Base-by-base conservation (phyloP, 371 early-diverging fungal genomes). In the Apophysomyces ossiformis region DNA sequence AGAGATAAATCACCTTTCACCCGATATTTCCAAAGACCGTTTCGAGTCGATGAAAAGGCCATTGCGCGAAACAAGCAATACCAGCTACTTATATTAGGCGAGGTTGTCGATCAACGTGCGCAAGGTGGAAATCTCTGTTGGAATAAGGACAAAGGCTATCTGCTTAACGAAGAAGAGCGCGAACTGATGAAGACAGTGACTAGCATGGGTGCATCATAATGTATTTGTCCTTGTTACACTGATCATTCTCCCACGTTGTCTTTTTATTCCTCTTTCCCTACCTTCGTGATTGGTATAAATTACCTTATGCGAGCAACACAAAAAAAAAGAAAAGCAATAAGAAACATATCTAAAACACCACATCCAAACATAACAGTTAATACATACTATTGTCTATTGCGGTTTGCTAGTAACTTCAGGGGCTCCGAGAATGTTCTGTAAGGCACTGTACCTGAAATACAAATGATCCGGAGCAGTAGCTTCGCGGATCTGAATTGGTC, bases 61-160 rank as follows among this genome's bases (percentile, higher is more conserved):
- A 78, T 83, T 61, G 77, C 77, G 0, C 78, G 73, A 58, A 75
- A 83, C 44, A 71, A 61, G 60, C 83, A 83, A 45, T 83, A 83
- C 57, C 78, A 78, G 57, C 61, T 83, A 0, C 44, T 83, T 15
- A 81, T 78, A 1, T 60, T 78, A 7, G 83, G 83, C 13, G 70
- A 78, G 47, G 79, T 76, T 3, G 58, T 63, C 1, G 66, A 77
- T 60, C 60, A 74, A 45, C 67, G 68, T 7, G 18, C 68, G 13
- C 26, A 54, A n/a, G 70, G 68, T 41, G 78, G 82, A 12, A 47
- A 66, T 18, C 54, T 75, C 41, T 16, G n/a, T n/a, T 77, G 79
- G 79, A 73, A 77, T 50, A 35, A 57, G 18, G 46, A 58, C 4
- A 67, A 70, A 44, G 76, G 79, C 9, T 78, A 68, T 57, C 44